Percentiles rank a stretch among this genome's conserved stretches.
These are phyloP conservation scores for Erysimum cheiri DNA, from an alignment of 441 rosid genomes.

Conservation along the genomic window DNA sequence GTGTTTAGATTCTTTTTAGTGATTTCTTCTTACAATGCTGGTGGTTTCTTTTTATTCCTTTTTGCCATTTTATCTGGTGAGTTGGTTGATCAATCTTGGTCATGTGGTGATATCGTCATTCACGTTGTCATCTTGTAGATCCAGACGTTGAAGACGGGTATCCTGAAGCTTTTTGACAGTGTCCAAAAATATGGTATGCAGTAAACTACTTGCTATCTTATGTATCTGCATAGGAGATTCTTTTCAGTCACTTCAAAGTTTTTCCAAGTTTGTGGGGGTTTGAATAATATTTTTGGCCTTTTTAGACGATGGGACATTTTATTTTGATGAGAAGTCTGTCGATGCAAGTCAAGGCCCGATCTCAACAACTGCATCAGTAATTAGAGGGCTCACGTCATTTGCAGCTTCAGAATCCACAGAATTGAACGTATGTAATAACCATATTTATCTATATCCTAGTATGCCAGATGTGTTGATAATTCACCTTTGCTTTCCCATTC, in stretches of 20 bases:
- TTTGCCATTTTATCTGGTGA: conserved; percentile 11
- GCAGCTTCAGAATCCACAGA: conserved; percentile 63
- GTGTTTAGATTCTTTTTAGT: neutral
- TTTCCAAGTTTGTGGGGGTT: conserved; percentile 2
- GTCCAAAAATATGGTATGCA: conserved; percentile 79
- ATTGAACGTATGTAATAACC: conserved; percentile 59
- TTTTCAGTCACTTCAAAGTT: conserved; percentile 11
- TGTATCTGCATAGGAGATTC: conserved; percentile 7
- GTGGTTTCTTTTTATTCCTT: neutral
- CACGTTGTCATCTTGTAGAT: conserved; percentile 59
- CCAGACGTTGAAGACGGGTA: conserved; percentile 63
- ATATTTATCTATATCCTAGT: conserved; percentile 19
- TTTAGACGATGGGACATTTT: conserved; percentile 82
- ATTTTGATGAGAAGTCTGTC: conserved; percentile 78
- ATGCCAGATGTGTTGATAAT: conserved; percentile 21
- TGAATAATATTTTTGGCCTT: conserved; percentile 31
- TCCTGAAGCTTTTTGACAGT: conserved; percentile 83
- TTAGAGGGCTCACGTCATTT: conserved; percentile 77
- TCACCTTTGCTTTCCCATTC: conserved; percentile 42
- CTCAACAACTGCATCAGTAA: conserved; percentile 82
- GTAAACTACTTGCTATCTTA: conserved; percentile 15
- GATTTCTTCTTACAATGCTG: neutral
- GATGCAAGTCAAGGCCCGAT: conserved; percentile 66
- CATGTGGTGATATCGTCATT: conserved; percentile 16
- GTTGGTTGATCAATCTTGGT: neutral